Conservation (phyloP, 1,284 basidiomycete genomes). For the Moniliophthora roreri region DNA sequence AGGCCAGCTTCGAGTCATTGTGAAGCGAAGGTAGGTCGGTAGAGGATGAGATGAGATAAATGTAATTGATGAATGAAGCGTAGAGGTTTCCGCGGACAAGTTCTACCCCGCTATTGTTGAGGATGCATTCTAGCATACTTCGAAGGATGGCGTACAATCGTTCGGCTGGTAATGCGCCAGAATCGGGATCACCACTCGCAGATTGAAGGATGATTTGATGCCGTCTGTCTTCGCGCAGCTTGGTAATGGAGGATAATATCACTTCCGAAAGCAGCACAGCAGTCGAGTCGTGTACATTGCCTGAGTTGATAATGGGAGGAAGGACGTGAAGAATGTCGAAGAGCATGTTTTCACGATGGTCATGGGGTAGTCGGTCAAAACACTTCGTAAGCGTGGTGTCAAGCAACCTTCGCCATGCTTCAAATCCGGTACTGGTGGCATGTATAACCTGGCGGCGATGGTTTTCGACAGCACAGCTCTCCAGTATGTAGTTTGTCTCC, state of each 20-base stretch:
- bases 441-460: conserved; percentile 79
- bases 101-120: conserved; percentile 80
- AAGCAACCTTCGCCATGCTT: conserved; percentile 81
- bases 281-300: conserved; percentile 69
- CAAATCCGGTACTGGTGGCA: conserved; percentile 70
- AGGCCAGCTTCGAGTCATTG: conserved; percentile 14
- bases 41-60: conserved; percentile 61
- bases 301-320: conserved; percentile 56
- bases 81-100: conserved; percentile 97
- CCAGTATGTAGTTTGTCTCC: conserved; percentile 77
- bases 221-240: conserved; percentile 75
- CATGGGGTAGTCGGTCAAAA: conserved; percentile 77
- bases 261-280: conserved; percentile 82
- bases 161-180: conserved; percentile 76
- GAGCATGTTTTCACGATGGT: conserved; percentile 81
- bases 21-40: conserved; percentile 18
- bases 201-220: conserved; percentile 67
- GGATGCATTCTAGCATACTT: conserved; percentile 74
- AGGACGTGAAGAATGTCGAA: conserved; percentile 86
- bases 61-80: conserved; percentile 85
- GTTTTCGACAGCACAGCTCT: conserved; percentile 85
- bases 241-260: conserved; percentile 80
- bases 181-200: conserved; percentile 58
- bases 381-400: conserved; percentile 84
- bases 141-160: conserved; percentile 77